phyloP scores from a whole-genome alignment of 2,329 filamentous ascomycete species.

The Sclerotiophoma versabilis region DNA sequence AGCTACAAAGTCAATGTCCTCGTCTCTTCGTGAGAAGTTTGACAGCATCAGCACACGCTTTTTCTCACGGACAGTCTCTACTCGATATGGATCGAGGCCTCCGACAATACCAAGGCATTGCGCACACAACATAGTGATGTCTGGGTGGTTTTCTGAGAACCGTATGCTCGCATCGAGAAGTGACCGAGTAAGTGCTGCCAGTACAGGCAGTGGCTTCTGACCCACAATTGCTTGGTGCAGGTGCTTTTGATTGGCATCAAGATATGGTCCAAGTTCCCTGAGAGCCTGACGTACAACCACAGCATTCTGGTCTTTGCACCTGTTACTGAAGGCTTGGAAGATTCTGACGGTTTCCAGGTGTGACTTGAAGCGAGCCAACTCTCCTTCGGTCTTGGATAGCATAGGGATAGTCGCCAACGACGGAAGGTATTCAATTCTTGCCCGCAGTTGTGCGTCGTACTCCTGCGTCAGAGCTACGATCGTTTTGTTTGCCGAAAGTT shows the following conservation, averaged over 20 bases:
- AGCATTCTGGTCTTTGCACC: slow-evolving; percentile 82
- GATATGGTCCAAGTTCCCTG: slow-evolving; percentile 75
- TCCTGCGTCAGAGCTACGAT: slow-evolving; percentile 71
- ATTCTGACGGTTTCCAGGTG: slow-evolving; percentile 71
- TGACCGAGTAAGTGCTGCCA: slow-evolving; percentile 75
- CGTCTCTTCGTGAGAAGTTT: slow-evolving; percentile 80
- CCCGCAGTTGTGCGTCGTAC: slow-evolving; percentile 66
- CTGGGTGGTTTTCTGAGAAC: slow-evolving; percentile 71
- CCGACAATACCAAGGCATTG: slow-evolving; percentile 88
- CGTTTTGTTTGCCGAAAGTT: slow-evolving; percentile 66
- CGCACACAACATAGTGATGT: slow-evolving; percentile 76
- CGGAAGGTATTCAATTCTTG: slow-evolving; percentile 77
- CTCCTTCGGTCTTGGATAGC: slow-evolving; percentile 71
- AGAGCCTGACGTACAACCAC: slow-evolving; percentile 85
- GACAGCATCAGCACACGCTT: slow-evolving; percentile 84
- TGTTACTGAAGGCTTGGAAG: slow-evolving; percentile 73
- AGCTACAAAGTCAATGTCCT: slow-evolving; percentile 85
- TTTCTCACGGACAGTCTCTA: slow-evolving; percentile 80
- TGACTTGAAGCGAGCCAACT: slow-evolving; percentile 69
- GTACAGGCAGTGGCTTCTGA: slow-evolving; percentile 80
- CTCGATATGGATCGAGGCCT: slow-evolving; percentile 87
- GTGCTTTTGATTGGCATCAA: slow-evolving; percentile 76
- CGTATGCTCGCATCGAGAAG: slow-evolving; percentile 86
- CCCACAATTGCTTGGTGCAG: slow-evolving; percentile 81
- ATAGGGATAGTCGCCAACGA: slow-evolving; percentile 75